Percentiles rank a stretch among this genome's conserved stretches.
These are phyloP conservation scores for Penicillium alfredii DNA, from an alignment of 495 filamentous ascomycete species.

Conservation along the genomic window DNA sequence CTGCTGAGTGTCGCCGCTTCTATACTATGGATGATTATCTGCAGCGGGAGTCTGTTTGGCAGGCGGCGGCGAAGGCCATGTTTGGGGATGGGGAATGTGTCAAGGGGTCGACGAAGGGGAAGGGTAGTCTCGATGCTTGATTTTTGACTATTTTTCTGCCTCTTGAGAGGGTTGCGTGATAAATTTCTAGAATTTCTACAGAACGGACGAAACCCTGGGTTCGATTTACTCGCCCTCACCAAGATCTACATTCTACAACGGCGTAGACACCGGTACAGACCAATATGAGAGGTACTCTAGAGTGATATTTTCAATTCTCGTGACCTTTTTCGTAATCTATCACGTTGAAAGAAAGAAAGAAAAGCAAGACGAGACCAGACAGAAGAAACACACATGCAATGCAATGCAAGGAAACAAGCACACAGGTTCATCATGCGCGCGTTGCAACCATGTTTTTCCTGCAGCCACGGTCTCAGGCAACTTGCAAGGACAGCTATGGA, in stretches of 20 bases:
- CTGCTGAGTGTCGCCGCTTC: conserved; percentile 35
- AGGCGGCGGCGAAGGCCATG: conserved; percentile 23
- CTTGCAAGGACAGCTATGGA: conserved; percentile 20
- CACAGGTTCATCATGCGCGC: conserved; percentile 29
- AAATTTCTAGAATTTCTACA: too few relatives aligned
- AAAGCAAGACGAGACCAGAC: conserved; percentile 38
- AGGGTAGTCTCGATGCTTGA: conserved; percentile 20
- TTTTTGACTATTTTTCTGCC: too few relatives aligned
- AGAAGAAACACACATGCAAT: conserved; percentile 29
- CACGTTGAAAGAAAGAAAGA: conserved; percentile 35
- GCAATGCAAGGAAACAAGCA: conserved; percentile 23
- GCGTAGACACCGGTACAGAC: too few relatives aligned
- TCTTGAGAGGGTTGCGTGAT: too few relatives aligned
- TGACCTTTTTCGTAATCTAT: conserved; percentile 44
- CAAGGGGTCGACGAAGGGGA: conserved; percentile 22
- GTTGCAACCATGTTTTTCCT: conserved; percentile 32
- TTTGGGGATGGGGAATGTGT: conserved; percentile 23
- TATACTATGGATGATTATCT: conserved; percentile 29
- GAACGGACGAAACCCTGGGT: too few relatives aligned
- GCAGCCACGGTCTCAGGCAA: conserved; percentile 17
- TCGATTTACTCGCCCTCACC: too few relatives aligned
- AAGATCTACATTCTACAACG: too few relatives aligned
- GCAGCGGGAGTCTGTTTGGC: conserved; percentile 23
- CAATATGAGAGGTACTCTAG: background rate
- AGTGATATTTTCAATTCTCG: conserved; percentile 33